Evolutionary conservation across 306 rosid genomes (phyloP), one percentile per base, ranked within the genome.

Genomic region (Quercus agrifolia): DNA sequence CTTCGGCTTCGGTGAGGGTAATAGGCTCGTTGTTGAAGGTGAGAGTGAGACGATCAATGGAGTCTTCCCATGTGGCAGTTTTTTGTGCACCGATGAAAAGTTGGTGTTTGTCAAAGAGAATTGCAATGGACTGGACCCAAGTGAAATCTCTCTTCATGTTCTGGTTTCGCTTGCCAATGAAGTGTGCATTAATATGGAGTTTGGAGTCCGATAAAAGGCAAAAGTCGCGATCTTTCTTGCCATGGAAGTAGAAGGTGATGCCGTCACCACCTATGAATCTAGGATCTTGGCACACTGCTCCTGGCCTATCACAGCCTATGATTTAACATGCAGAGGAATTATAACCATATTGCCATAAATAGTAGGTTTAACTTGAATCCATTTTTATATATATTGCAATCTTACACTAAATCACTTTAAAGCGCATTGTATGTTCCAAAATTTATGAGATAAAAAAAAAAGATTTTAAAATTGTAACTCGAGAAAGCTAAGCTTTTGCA

Each of bases 121-220:
- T 86, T 33, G 76, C 92, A 3, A 88, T 83, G 54, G 97, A 92
- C 73, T 92, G 87, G 69, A 86, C 90, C 94, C 94, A 35, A 35
- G 41, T 35, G 41, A 35, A 35, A 7, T 35, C 41, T 2, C 41
- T 35, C 8, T 35, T 35, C 90, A 92, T 79, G 87, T 80, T 57
- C 0, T 71, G 21, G 73, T 87, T 92, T 75, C 86, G 86, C 55
- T 74, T 87, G 23, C 94, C 94, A 2, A 85, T 88, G 87, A 92
- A 88, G 70, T 87, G 97, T 20, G 86, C 91, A 44, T 92, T 90
- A 68, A 92, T 92, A 84, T 92, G 97, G 57, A 90, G 87, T 73
- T 90, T 87, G 46, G 86, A 58, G 25, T 92, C 90, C 1, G 94
- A 85, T 1, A 92, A 75, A 4, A 90, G 89, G 59, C 97, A 92